Conservation (phyloP, 2,329 filamentous ascomycete species). For the Hypoxylon rubiginosum region DNA sequence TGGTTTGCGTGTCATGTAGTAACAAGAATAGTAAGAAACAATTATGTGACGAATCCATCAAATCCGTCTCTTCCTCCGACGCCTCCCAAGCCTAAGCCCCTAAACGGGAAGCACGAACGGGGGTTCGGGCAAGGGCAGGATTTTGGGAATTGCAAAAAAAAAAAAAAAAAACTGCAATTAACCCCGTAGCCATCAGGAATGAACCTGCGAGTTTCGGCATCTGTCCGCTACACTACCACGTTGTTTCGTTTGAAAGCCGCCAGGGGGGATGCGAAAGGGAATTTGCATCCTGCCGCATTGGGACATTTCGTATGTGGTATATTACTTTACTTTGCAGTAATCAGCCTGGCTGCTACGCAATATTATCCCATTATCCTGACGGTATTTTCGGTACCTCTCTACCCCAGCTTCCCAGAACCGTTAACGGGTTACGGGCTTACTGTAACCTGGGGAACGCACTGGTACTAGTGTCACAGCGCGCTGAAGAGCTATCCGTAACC, state of each 20-base stretch:
- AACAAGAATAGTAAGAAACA: constrained; percentile 33
- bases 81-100: constrained; percentile 1
- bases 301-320: constrained; percentile 32
- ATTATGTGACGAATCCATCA: constrained; percentile 32
- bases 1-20: constrained; percentile 25
- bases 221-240: constrained; percentile 28
- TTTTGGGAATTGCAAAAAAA: constrained; percentile 16
- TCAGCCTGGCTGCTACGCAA: constrained; percentile 30
- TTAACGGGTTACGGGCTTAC: constrained; percentile 37
- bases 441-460: constrained; percentile 34
- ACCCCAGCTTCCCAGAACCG: constrained; percentile 30
- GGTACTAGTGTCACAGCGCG: background rate
- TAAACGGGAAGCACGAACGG: constrained; percentile 17
- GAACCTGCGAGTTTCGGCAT: constrained; percentile 38
- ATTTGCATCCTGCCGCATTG: constrained; percentile 33
- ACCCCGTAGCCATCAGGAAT: constrained; percentile 30
- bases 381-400: constrained; percentile 6
- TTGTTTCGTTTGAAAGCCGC: constrained; percentile 18
- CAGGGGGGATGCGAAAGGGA: constrained; percentile 21
- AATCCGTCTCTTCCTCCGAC: constrained; percentile 2
- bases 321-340: constrained; percentile 40
- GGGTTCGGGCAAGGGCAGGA: constrained; percentile 32
- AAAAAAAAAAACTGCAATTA: constrained; percentile 17
- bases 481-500: constrained; percentile 24
- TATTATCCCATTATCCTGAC: constrained; percentile 6